Percentiles rank a stretch among this genome's conserved stretches.
phyloP scores from a whole-genome alignment of 1,284 basidiomycete species.

The Microbotryum silenes-acaulis region DNA sequence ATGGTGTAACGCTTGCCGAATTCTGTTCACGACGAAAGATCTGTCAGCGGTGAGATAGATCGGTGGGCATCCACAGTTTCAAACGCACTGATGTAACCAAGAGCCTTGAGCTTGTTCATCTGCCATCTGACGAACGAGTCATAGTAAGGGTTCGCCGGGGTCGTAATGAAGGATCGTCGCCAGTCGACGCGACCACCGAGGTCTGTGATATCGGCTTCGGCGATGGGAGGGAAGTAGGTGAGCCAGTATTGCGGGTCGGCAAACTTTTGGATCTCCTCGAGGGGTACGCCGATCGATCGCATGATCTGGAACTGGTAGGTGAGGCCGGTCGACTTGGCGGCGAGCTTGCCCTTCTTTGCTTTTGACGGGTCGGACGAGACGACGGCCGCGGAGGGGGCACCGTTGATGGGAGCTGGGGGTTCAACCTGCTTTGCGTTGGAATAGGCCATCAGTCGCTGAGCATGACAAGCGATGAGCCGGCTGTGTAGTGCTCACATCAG shows the following conservation, averaged over 20 bases:
- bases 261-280: slow-evolving; percentile 87
- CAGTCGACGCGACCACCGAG: slow-evolving; percentile 96
- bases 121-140: slow-evolving; percentile 98
- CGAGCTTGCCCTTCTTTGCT: slow-evolving; percentile 92
- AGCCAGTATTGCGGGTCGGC: slow-evolving; percentile 91
- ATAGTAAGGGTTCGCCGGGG: slow-evolving; percentile 93
- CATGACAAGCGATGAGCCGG: neutral
- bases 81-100: slow-evolving; percentile 64
- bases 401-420: slow-evolving; percentile 14
- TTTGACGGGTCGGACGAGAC: slow-evolving; percentile 51
- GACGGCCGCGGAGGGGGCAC: slow-evolving; percentile 45
- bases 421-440: slow-evolving; percentile 12
- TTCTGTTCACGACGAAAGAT: slow-evolving; percentile 42
- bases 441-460: slow-evolving; percentile 2
- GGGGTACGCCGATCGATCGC: slow-evolving; percentile 80
- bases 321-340: slow-evolving; percentile 85
- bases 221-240: slow-evolving; percentile 92
- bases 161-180: slow-evolving; percentile 91
- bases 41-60: slow-evolving; percentile 10
- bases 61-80: neutral
- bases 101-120: slow-evolving; percentile 79
- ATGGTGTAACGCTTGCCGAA: slow-evolving; percentile 98
- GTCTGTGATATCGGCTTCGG: slow-evolving; percentile 71
- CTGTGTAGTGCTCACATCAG: too few species aligned
- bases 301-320: slow-evolving; percentile 99